These are phyloP conservation scores for Pythium rhizo-oryzae DNA, from an alignment of 352 stramenopile genomes.

Conservation along the genomic window DNA sequence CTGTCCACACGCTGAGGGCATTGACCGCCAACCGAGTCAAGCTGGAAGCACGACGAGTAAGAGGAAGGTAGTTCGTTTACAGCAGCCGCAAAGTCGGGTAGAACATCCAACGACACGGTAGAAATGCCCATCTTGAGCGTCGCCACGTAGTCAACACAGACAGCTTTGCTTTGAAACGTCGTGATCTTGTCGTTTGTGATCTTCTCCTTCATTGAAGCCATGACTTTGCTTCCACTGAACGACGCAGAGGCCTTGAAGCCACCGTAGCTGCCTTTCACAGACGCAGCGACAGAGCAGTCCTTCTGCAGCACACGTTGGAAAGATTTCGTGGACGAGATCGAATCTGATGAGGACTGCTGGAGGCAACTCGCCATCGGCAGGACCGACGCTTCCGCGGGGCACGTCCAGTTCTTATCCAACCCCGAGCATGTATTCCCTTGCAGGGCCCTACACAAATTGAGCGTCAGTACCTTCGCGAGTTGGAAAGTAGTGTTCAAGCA, in stretches of 20 bases:
- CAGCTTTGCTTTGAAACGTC: conserved; percentile 29
- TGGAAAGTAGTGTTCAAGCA: not conserved
- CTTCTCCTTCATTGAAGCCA: conserved; percentile 33
- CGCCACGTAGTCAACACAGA: conserved; percentile 31
- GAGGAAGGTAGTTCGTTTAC: conserved; percentile 21
- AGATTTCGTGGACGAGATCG: conserved; percentile 32
- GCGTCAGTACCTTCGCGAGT: too few relatives aligned
- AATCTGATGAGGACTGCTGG: conserved; percentile 34
- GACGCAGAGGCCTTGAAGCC: conserved; percentile 30
- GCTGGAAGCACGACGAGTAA: conserved; percentile 25
- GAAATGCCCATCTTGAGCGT: conserved; percentile 28
- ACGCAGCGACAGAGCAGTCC: conserved; percentile 23
- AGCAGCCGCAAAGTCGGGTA: conserved; percentile 23
- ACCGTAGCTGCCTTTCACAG: conserved; percentile 33
- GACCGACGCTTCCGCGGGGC: conserved; percentile 29
- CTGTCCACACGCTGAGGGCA: conserved; percentile 29
- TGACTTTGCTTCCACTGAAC: conserved; percentile 32
- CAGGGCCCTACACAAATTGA: conserved; percentile 11
- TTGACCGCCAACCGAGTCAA: conserved; percentile 20
- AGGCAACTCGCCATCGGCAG: conserved; percentile 33
- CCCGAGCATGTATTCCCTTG: conserved; percentile 29
- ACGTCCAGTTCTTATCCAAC: conserved; percentile 28
- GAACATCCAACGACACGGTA: conserved; percentile 17
- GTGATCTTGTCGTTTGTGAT: conserved; percentile 28
- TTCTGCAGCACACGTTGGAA: conserved; percentile 36